These are phyloP conservation scores for Eucalyptus paniculata DNA, from an alignment of 345 rosid species.

Conservation along the genomic window DNA sequence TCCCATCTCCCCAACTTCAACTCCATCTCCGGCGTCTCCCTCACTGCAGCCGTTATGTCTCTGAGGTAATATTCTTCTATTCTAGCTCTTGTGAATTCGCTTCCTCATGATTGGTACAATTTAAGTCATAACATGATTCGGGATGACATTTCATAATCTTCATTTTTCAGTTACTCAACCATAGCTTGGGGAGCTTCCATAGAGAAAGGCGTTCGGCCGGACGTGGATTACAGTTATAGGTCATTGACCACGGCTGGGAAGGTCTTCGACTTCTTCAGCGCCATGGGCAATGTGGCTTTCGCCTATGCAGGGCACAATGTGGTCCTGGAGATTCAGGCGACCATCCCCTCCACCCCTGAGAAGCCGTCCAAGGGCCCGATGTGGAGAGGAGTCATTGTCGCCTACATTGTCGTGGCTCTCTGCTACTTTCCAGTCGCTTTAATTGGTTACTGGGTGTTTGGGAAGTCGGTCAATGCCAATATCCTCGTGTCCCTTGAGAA, in stretches of 20 bases:
- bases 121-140: too few species aligned
- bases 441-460: conserved; percentile 50
- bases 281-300: conserved; percentile 74
- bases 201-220: conserved; percentile 35
- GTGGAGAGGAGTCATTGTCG: conserved; percentile 74
- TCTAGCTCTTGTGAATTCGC: too few species aligned
- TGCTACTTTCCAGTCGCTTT: conserved; percentile 85
- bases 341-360: conserved; percentile 81
- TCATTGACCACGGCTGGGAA: conserved; percentile 23
- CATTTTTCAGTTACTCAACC: conserved; percentile 52
- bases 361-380: conserved; percentile 81
- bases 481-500: conserved; percentile 48
- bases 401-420: conserved; percentile 58
- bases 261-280: conserved; percentile 51
- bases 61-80: too few species aligned
- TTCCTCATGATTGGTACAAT: too few species aligned
- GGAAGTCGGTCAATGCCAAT: conserved; percentile 46
- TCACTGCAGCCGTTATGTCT: too few species aligned
- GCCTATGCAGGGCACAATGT: conserved; percentile 85
- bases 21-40: too few species aligned
- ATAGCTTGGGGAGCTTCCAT: conserved; percentile 67
- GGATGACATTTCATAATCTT: neutral
- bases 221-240: conserved; percentile 39
- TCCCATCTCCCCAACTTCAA: too few species aligned
- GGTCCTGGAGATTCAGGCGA: conserved; percentile 82